Evolutionary conservation across 148 eudicot species (phyloP).

Genomic region (Cornus florida): DNA sequence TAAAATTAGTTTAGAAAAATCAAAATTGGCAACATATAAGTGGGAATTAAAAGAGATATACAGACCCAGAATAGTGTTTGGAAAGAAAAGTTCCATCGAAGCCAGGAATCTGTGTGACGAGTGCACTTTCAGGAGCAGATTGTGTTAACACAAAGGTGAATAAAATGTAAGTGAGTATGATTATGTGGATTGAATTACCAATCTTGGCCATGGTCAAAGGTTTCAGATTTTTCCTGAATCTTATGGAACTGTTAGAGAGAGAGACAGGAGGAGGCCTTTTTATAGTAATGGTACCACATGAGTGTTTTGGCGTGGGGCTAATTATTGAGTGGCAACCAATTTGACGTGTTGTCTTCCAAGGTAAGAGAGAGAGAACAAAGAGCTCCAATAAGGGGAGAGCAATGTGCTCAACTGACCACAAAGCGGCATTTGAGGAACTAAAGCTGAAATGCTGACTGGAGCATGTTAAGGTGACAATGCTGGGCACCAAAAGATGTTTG

Average conservation of each 20-base stretch:
- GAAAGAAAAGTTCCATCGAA: constrained; percentile 78
- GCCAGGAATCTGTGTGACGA: constrained; percentile 75
- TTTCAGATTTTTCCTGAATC: not conserved
- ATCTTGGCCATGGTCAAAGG: constrained; percentile 1
- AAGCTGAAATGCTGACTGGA: too few relatives aligned
- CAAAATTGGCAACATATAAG: not conserved
- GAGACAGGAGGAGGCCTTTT: too few relatives aligned
- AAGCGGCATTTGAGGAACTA: too few relatives aligned
- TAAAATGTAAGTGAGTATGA: not conserved
- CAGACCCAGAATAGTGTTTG: constrained; percentile 85
- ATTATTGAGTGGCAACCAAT: too few relatives aligned
- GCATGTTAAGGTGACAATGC: too few relatives aligned
- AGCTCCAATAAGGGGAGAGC: too few relatives aligned
- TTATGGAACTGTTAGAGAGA: not conserved
- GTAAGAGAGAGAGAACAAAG: too few relatives aligned
- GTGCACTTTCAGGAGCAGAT: constrained; percentile 72
- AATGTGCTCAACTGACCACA: too few relatives aligned
- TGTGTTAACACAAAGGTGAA: constrained; percentile 20
- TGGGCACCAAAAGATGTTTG: too few relatives aligned
- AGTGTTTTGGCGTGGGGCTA: too few relatives aligned
- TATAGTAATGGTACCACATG: too few relatives aligned
- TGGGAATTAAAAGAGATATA: constrained; percentile 6
- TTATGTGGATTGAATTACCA: not conserved
- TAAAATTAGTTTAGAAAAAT: not conserved
- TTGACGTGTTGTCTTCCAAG: too few relatives aligned